Evolutionary conservation across 1,284 basidiomycete genomes (phyloP), one percentile per base, ranked within the genome.

Genomic region (Amylostereum areolatum): DNA sequence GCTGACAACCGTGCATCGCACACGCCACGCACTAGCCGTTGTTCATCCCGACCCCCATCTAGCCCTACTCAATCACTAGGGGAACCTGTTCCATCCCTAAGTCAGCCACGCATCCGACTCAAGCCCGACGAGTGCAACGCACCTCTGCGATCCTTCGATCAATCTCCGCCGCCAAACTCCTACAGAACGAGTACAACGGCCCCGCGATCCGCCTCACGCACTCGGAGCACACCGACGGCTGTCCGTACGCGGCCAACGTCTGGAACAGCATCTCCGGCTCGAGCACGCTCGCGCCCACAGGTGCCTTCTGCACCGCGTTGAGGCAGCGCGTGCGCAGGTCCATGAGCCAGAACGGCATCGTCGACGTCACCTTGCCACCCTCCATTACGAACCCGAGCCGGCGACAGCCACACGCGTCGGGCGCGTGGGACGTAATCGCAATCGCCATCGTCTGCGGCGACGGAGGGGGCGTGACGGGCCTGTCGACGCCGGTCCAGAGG

Each of bases 291-390:
- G 41, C 27, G 41, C 41, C 41, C 6, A 43, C 41, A 11, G 41
- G 24, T 28, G 41, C 41, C 41, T 43, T 43, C 24, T 24, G n/a
- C 24, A 43, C 7, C 41, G 41, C 41, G 41, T 10, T 28, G 41
- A 43, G 12, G 28, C 41, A 43, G 25, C 30, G 25, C 27, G 41
- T 43, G 7, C 41, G 41, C 25, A 28, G 30, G 28, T 43, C 41
- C 41, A 43, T 43, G 25, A 43, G 30, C 41, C 41, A 43, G 41
- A 43, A 43, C 5, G 41, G 41, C 41, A 43, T 43, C 5, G 41
- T 43, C n/a, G n/a, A 28, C 25, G 12, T 28, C 11, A 43, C 41
- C 27, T 29, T 43, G 6, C 41, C 41, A n/a, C 33, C 33, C 25
- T 24, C 24, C 11, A 10, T 28, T 24, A 43, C 41, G 30, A 43